Evolutionary conservation across 1,284 basidiomycete species (phyloP).

Genomic region (Ustilago lituana): DNA sequence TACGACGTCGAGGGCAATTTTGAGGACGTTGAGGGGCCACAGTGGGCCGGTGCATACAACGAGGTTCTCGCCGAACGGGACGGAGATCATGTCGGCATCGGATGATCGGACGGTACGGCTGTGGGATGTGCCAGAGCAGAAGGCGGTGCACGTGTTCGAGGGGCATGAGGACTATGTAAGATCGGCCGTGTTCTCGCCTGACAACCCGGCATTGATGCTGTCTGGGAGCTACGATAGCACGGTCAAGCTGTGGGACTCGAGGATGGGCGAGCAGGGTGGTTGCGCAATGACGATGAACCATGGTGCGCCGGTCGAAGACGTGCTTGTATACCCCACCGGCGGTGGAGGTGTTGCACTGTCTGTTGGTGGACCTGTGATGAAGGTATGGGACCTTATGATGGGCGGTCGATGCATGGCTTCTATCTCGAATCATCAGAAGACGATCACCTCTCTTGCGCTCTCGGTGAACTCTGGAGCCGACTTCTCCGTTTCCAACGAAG

Average conservation of each 20-base stretch:
- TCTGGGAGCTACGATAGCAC: conserved; percentile 96
- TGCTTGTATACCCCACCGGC: conserved; percentile 85
- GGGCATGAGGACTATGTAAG: conserved; percentile 95
- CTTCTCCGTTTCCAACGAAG: conserved; percentile 26
- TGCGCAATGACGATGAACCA: conserved; percentile 66
- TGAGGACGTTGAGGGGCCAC: conserved; percentile 89
- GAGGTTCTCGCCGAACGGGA: conserved; percentile 84
- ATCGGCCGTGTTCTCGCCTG: conserved; percentile 83
- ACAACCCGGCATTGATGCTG: conserved; percentile 84
- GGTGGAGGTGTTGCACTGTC: conserved; percentile 83
- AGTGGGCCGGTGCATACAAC: conserved; percentile 90
- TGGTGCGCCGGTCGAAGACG: conserved; percentile 84
- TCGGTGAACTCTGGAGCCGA: conserved; percentile 59
- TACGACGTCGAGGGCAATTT: conserved; percentile 89
- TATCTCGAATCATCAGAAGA: conserved; percentile 90
- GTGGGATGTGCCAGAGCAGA: conserved; percentile 94
- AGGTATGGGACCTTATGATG: conserved; percentile 94
- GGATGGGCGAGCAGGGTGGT: conserved; percentile 68
- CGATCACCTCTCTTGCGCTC: conserved; percentile 79
- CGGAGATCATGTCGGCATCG: conserved; percentile 90
- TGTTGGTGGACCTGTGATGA: conserved; percentile 88
- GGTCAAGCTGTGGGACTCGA: conserved; percentile 85
- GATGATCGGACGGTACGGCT: conserved; percentile 93
- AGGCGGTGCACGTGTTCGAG: conserved; percentile 79
- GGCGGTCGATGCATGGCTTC: conserved; percentile 74